Percentiles rank a stretch among this genome's conserved stretches.
These are phyloP conservation scores for Debaryomyces tyrocola DNA, from an alignment of 805 yeast genomes.

Conservation along the genomic window DNA sequence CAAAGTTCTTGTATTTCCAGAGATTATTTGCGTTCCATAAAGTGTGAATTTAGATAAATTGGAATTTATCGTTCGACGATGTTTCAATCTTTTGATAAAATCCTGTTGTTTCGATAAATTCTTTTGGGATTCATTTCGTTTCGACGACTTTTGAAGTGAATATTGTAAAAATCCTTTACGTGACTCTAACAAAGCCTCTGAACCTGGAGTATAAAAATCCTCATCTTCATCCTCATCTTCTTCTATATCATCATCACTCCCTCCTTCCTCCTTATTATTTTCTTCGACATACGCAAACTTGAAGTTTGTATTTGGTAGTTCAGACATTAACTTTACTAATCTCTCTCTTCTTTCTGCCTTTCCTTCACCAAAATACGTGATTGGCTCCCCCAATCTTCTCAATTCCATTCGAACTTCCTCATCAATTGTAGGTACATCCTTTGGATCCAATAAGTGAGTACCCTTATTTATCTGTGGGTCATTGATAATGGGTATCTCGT, in stretches of 20 bases:
- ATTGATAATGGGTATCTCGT: slow-evolving; percentile 5
- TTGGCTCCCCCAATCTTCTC: slow-evolving; percentile 55
- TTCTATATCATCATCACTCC: slow-evolving; percentile 15
- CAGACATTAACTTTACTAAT: slow-evolving; percentile 45
- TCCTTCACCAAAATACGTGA: slow-evolving; percentile 58
- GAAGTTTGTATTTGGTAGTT: slow-evolving; percentile 18
- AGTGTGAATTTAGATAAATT: slow-evolving; percentile 40
- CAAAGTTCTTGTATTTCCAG: slow-evolving; percentile 61
- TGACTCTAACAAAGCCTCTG: slow-evolving; percentile 48
- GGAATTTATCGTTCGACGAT: slow-evolving; percentile 44
- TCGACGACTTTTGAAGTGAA: slow-evolving; percentile 49
- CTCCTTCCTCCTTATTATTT: slow-evolving; percentile 12
- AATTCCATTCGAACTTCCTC: slow-evolving; percentile 55
- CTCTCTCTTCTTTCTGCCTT: slow-evolving; percentile 61
- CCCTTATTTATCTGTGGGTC: not conserved
- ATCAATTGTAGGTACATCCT: slow-evolving; percentile 61
- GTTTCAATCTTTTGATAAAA: slow-evolving; percentile 42
- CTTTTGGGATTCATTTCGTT: slow-evolving; percentile 36
- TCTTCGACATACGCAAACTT: slow-evolving; percentile 8
- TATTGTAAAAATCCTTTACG: slow-evolving; percentile 52
- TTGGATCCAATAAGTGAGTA: not conserved
- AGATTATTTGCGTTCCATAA: slow-evolving; percentile 66
- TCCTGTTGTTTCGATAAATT: slow-evolving; percentile 26
- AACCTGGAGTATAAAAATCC: slow-evolving; percentile 85
- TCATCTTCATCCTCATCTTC: slow-evolving; percentile 53